phyloP scores from a whole-genome alignment of 2,329 filamentous ascomycete genomes.

The Hymenoscyphus repandus region DNA sequence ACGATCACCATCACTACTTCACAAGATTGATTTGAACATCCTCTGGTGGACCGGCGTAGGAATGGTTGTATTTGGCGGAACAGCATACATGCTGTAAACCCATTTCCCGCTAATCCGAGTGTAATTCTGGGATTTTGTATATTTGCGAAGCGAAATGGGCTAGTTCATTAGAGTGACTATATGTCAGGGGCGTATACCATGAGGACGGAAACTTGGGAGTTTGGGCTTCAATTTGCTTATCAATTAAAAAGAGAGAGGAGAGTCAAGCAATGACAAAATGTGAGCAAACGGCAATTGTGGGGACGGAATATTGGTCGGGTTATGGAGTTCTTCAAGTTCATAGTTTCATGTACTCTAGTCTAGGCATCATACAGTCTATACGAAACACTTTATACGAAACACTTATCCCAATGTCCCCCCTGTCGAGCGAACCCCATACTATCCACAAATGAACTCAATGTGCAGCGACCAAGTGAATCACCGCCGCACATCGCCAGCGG shows the following conservation, averaged over 20 bases:
- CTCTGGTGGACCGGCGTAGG: constrained; percentile 32
- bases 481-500: constrained; percentile 64
- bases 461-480: constrained; percentile 68
- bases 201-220: constrained; percentile 1
- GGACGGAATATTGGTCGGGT: neutral
- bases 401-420: constrained; percentile 70
- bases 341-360: neutral
- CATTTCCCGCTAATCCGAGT: neutral
- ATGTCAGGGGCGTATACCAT: constrained; percentile 19
- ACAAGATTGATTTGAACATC: constrained; percentile 26
- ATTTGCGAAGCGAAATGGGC: constrained; percentile 10
- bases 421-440: constrained; percentile 67
- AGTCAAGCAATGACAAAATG: neutral
- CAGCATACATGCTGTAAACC: constrained; percentile 29
- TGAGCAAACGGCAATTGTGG: neutral
- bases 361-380: constrained; percentile 12
- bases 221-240: constrained; percentile 9
- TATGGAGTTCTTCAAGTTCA: neutral
- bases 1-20: constrained; percentile 11
- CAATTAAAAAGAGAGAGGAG: constrained; percentile 4
- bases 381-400: constrained; percentile 52
- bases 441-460: constrained; percentile 62
- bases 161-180: constrained; percentile 9
- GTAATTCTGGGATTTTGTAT: constrained; percentile 13
- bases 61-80: constrained; percentile 31